Evolutionary conservation across 23 red algal genomes (phyloP).

Genomic region (Pyropia haitanensis): DNA sequence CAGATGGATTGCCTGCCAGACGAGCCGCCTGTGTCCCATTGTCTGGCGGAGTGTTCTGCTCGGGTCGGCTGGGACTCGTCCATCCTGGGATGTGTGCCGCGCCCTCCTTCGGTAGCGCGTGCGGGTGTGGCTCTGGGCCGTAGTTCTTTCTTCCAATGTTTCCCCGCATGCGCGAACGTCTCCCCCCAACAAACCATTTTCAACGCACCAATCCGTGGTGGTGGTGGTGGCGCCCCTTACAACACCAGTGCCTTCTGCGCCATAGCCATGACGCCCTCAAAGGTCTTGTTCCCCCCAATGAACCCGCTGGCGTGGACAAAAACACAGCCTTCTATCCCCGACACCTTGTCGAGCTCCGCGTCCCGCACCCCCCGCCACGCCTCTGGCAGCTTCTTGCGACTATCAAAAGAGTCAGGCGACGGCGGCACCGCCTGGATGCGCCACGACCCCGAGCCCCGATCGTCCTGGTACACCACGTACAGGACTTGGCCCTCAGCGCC

Average conservation of each 20-base stretch:
- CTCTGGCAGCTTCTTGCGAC: constrained; percentile 59
- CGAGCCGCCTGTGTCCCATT: too few species aligned
- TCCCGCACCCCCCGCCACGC: constrained; percentile 83
- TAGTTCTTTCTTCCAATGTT: too few species aligned
- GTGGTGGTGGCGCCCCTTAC: neutral
- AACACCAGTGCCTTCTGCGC: constrained; percentile 41
- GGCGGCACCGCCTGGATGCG: constrained; percentile 81
- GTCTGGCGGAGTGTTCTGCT: too few species aligned
- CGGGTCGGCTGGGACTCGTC: too few species aligned
- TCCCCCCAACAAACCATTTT: too few species aligned
- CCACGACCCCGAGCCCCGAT: constrained; percentile 44
- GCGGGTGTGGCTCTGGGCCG: too few species aligned
- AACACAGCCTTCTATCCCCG: constrained; percentile 74
- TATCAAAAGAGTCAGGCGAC: constrained; percentile 48
- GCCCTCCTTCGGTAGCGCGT: too few species aligned
- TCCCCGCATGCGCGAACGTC: too few species aligned
- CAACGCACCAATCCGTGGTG: too few species aligned
- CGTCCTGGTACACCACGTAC: constrained; percentile 84
- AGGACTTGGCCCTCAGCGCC: constrained; percentile 15
- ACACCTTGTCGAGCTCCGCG: constrained; percentile 53
- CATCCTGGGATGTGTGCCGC: too few species aligned
- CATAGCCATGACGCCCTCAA: constrained; percentile 73
- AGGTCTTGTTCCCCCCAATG: constrained; percentile 78
- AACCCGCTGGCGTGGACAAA: constrained; percentile 92
- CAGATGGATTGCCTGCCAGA: too few species aligned